Evolutionary conservation across 768 basidiomycete genomes (phyloP).

Genomic region (Infundibulicybe gibba): DNA sequence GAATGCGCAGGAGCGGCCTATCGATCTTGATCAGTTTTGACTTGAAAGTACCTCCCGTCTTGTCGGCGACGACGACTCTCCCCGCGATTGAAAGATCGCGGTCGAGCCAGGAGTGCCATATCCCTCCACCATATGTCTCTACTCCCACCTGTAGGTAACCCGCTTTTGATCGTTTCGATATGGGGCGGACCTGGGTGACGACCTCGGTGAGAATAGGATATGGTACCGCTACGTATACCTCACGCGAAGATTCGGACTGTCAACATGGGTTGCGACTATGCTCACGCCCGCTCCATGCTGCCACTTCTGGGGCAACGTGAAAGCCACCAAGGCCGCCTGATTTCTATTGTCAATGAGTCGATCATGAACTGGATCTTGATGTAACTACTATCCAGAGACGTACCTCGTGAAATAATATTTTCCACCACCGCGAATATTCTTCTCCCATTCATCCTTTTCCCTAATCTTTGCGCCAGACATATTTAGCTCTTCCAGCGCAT

Average conservation of each 20-base stretch:
- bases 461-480: constrained; percentile 27
- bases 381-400: not conserved
- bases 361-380: not conserved
- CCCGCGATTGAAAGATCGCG: constrained; percentile 92
- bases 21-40: constrained; percentile 83
- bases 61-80: constrained; percentile 66
- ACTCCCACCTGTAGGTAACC: constrained; percentile 86
- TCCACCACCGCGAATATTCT: constrained; percentile 39
- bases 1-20: constrained; percentile 84
- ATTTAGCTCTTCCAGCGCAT: not conserved
- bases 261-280: constrained; percentile 92
- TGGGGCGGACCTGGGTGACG: constrained; percentile 64
- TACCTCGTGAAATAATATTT: constrained; percentile 55
- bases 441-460: constrained; percentile 49
- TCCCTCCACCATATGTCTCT: constrained; percentile 83
- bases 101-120: constrained; percentile 94
- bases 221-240: constrained; percentile 4
- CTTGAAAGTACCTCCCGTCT: constrained; percentile 48
- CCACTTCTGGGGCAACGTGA: constrained; percentile 72
- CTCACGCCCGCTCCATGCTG: constrained; percentile 69
- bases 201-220: not conserved
- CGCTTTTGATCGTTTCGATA: constrained; percentile 70
- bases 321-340: constrained; percentile 72
- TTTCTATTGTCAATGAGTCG: constrained; percentile 44
- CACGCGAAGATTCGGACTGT: constrained; percentile 79